phyloP scores from a whole-genome alignment of 2,329 filamentous ascomycete genomes.

The Stylonectria norvegica region DNA sequence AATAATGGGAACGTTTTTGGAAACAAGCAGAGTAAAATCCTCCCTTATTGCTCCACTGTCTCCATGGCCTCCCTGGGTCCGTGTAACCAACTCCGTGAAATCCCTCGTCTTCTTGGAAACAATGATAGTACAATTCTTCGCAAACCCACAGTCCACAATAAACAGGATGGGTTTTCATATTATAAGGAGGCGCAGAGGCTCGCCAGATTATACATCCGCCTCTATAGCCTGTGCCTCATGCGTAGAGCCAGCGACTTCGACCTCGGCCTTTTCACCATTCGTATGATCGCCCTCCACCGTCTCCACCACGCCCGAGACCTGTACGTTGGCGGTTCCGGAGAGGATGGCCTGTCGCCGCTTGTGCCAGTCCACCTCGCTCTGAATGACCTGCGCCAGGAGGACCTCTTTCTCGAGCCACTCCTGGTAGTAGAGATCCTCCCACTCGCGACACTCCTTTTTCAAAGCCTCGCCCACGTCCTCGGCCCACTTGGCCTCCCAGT shows the following conservation, averaged over 20 bases:
- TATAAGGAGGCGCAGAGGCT: too few species aligned
- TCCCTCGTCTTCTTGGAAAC: slow-evolving; percentile 16
- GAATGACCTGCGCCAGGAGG: slow-evolving; percentile 68
- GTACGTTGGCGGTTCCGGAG: slow-evolving; percentile 44
- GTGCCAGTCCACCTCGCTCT: slow-evolving; percentile 64
- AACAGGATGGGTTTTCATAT: neutral
- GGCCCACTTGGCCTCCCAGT: slow-evolving; percentile 70
- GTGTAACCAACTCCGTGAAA: slow-evolving; percentile 24
- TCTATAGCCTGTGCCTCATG: slow-evolving; percentile 11
- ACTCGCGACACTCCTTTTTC: slow-evolving; percentile 59
- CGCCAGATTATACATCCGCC: slow-evolving; percentile 5
- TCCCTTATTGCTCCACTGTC: slow-evolving; percentile 1
- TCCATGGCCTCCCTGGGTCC: slow-evolving; percentile 1
- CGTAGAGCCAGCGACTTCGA: slow-evolving; percentile 2
- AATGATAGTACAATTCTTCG: slow-evolving; percentile 17
- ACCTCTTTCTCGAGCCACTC: slow-evolving; percentile 81
- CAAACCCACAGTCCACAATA: neutral
- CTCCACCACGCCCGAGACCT: slow-evolving; percentile 35
- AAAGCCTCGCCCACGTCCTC: slow-evolving; percentile 63
- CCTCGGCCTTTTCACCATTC: slow-evolving; percentile 19
- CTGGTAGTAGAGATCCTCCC: slow-evolving; percentile 64
- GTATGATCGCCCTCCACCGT: slow-evolving; percentile 24
- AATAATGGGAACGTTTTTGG: neutral
- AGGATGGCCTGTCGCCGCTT: slow-evolving; percentile 55
- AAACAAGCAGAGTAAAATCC: too few species aligned